Evolutionary conservation across 805 yeast species (phyloP).

Genomic region (Metschnikowia lochheadii): DNA sequence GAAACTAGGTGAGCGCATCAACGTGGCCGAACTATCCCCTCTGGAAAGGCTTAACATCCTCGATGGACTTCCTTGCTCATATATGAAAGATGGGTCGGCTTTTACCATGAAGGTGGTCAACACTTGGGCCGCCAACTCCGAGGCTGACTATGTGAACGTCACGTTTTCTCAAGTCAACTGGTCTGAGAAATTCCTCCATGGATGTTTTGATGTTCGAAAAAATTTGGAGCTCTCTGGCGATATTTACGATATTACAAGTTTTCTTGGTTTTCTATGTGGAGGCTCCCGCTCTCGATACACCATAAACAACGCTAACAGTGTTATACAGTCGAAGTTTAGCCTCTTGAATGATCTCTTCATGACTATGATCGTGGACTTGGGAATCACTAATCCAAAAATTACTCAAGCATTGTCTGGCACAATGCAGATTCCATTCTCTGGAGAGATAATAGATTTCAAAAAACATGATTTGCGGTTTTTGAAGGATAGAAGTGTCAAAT

Average conservation of each 20-base stretch:
- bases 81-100: constrained; percentile 10
- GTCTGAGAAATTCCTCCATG: constrained; percentile 6
- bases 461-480: constrained; percentile 33
- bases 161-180: constrained; percentile 8
- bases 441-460: constrained; percentile 34
- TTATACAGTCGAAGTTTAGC: constrained; percentile 4
- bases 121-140: neutral
- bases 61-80: constrained; percentile 14
- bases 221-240: neutral
- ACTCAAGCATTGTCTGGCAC: neutral
- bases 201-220: constrained; percentile 5
- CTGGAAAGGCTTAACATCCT: constrained; percentile 9
- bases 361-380: constrained; percentile 6
- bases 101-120: constrained; percentile 2
- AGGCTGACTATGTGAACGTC: constrained; percentile 4
- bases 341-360: constrained; percentile 6
- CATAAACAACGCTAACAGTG: constrained; percentile 5
- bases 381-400: neutral
- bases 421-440: constrained; percentile 17
- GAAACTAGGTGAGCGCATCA: constrained; percentile 4
- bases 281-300: constrained; percentile 4
- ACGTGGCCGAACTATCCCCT: constrained; percentile 1
- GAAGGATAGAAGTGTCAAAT: neutral
- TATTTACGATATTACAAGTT: neutral
- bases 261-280: constrained; percentile 10